Conservation (phyloP, 2,329 filamentous ascomycete species). For the Biscogniauxia sp. region DNA sequence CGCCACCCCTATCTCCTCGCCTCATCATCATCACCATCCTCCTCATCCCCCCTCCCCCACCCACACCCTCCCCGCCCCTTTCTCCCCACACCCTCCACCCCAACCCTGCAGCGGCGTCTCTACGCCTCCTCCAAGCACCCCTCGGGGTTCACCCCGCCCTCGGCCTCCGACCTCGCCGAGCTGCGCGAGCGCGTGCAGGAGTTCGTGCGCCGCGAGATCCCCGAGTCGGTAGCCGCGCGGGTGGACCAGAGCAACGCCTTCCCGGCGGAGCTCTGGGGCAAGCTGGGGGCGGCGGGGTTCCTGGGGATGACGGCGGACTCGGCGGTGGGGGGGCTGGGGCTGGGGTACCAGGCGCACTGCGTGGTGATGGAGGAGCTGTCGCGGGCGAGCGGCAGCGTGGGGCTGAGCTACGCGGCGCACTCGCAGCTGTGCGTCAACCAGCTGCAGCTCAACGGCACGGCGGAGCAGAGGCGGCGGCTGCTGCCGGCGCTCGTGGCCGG, state of each 20-base stretch:
- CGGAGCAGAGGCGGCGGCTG: constrained; percentile 75
- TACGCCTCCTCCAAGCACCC: constrained; percentile 62
- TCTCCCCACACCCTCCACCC: too few species aligned
- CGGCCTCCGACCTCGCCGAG: constrained; percentile 72
- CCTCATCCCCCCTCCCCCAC: constrained; percentile 28
- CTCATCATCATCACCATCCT: constrained; percentile 1
- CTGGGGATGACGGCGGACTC: constrained; percentile 93
- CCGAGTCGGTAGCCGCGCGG: constrained; percentile 73
- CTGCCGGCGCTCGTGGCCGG: constrained; percentile 80
- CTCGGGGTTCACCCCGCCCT: constrained; percentile 64
- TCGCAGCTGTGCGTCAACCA: constrained; percentile 97
- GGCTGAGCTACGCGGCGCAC: constrained; percentile 90
- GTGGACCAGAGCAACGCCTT: constrained; percentile 90
- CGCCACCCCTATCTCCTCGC: constrained; percentile 18
- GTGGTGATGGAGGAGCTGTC: constrained; percentile 94
- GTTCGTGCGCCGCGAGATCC: constrained; percentile 83
- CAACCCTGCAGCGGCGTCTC: constrained; percentile 38
- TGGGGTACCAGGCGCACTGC: constrained; percentile 97
- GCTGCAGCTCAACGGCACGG: constrained; percentile 80
- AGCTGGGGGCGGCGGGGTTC: constrained; percentile 87
- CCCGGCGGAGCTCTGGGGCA: constrained; percentile 87
- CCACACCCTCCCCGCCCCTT: too few species aligned
- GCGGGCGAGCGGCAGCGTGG: constrained; percentile 79
- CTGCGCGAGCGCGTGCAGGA: constrained; percentile 82
- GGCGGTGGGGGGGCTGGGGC: constrained; percentile 80